Base-by-base conservation (phyloP, 2,329 filamentous ascomycete species). In the Colletotrichum agaves region DNA sequence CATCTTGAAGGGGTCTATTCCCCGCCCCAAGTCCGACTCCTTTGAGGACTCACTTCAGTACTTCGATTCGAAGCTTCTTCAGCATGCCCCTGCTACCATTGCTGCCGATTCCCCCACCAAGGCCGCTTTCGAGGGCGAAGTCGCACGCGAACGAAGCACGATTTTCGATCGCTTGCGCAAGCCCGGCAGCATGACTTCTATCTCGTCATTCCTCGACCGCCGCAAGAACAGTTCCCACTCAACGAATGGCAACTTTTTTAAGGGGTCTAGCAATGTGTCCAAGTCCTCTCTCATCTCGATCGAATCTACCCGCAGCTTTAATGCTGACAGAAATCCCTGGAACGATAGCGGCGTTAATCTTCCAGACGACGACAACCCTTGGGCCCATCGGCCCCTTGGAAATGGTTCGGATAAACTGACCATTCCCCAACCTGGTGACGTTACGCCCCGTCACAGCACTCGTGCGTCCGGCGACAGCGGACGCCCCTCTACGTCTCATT, bases 321-420 rank as follows among this genome's bases (percentile, higher is more conserved):
- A 90, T 71, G 93, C 93, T 73, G 97, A 97, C 79, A 92, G 94
- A 80, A 97, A 98, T 81, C 94, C 94, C 70, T 98, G 95, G 95
- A 98, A 98, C 78, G 95, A 98, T 79, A 97, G 93, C 76, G 95
- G 94, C 74, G 94, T 98, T 77, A 98, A 98, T 78, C 89, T 98
- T 72, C 86, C 92, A 70, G 95, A 98, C 75, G 93, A 97, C 71
- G 94, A 98, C 73, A 88, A 88, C 78, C 85, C 86, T 43, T 90
- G 88, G 88, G 80, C 85, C 59, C 81, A 81, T 58, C 88, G 88
- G 71, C 88, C 88, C 73, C 87, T 90, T 73, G 86, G 87, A 75
- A 92, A 89, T 77, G 89, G 88, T 76, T 83, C 84, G 74, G 83
- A 90, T 77, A 91, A 90, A 78, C 79, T 90, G 75, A 80, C 88